Conservation (phyloP, 345 rosid genomes). For the Citrus maxima region DNA sequence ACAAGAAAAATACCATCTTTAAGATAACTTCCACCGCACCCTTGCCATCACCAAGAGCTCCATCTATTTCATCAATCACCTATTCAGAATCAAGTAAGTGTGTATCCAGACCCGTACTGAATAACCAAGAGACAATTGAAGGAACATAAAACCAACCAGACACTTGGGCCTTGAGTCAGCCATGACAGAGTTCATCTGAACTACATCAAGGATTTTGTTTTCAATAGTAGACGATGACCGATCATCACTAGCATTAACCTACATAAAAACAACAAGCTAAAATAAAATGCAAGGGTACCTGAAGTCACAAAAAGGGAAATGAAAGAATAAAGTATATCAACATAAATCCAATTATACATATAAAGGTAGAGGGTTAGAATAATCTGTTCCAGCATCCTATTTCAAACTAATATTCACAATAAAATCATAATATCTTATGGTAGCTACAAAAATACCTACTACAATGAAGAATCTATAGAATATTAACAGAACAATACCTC, state of each 20-base stretch:
- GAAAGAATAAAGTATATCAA: neutral
- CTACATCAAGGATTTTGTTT: slow-evolving; percentile 90
- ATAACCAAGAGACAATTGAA: slow-evolving; percentile 5
- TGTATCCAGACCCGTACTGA: slow-evolving; percentile 2
- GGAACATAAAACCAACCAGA: slow-evolving; percentile 47
- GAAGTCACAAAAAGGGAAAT: neutral
- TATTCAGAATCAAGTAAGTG: slow-evolving; percentile 29
- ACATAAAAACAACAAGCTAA: slow-evolving; percentile 20
- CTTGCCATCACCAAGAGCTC: slow-evolving; percentile 95
- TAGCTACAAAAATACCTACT: slow-evolving; percentile 5
- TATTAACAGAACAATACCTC: neutral
- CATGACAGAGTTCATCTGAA: slow-evolving; percentile 96
- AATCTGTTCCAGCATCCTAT: neutral
- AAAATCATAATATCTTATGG: neutral
- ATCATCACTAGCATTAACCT: slow-evolving; percentile 99
- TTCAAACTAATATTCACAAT: neutral
- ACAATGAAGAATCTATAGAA: neutral
- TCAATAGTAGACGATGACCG: slow-evolving; percentile 81
- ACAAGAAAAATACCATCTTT: slow-evolving; percentile 64
- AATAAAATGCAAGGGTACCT: slow-evolving; percentile 9
- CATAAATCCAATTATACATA: neutral
- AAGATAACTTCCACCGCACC: slow-evolving; percentile 94
- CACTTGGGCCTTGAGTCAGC: slow-evolving; percentile 91
- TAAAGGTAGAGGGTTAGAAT: neutral
- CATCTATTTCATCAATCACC: slow-evolving; percentile 99